phyloP scores from a whole-genome alignment of 805 yeast species.

The Tetrapisispora nanseiensis region DNA sequence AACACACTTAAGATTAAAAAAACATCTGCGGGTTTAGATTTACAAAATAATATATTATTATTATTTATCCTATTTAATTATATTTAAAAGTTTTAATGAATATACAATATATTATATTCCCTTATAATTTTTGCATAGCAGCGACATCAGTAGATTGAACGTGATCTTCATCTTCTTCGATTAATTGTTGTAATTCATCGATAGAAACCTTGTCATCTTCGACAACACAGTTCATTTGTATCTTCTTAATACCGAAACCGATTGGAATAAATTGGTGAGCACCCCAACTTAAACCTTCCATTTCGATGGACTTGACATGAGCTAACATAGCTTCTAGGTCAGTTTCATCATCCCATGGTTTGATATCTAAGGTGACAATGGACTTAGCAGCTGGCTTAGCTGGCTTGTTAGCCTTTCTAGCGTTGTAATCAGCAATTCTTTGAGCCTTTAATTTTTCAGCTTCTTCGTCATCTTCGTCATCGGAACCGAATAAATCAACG shows the following conservation, averaged over 20 bases:
- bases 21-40: not conserved
- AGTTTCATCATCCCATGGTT: conserved; percentile 99
- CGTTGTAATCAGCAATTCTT: conserved; percentile 96
- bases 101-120: conserved; percentile 3
- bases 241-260: conserved; percentile 99
- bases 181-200: conserved; percentile 70
- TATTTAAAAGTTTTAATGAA: conserved; percentile 2
- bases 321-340: conserved; percentile 81
- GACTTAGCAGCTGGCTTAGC: conserved; percentile 99
- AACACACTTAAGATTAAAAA: not conserved
- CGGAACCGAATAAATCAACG: conserved; percentile 90
- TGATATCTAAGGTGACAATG: conserved; percentile 90
- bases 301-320: conserved; percentile 72
- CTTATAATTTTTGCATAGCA: conserved; percentile 96
- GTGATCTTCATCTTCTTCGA: conserved; percentile 93
- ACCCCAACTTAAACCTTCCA: conserved; percentile 98
- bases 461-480: conserved; percentile 89
- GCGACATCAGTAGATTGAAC: conserved; percentile 98
- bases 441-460: conserved; percentile 96
- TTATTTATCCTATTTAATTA: conserved; percentile 1
- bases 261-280: conserved; percentile 91
- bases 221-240: conserved; percentile 95
- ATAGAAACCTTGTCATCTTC: conserved; percentile 94
- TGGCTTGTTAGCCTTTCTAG: conserved; percentile 94
- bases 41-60: not conserved